Evolutionary conservation across 139 green algal genomes (phyloP).

Genomic region (Haematococcus lacustris): DNA sequence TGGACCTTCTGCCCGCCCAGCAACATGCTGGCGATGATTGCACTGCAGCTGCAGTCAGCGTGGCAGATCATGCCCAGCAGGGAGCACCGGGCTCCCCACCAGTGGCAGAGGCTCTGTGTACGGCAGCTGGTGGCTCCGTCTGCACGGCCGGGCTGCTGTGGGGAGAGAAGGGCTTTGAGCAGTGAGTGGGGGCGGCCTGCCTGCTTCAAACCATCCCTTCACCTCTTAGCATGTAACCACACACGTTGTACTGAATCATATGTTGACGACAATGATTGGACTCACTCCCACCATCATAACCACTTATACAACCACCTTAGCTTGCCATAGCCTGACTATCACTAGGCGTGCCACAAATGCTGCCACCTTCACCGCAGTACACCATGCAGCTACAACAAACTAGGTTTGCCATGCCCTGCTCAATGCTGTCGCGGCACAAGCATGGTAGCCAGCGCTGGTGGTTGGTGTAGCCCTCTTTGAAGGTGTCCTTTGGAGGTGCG

Average conservation of each 20-base stretch:
- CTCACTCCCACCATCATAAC: background rate
- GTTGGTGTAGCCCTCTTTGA: too few species aligned
- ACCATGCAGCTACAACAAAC: too few species aligned
- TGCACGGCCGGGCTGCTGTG: background rate
- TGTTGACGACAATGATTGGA: background rate
- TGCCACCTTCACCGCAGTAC: too few species aligned
- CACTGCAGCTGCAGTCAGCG: background rate
- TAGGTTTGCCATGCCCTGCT: too few species aligned
- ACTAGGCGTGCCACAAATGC: too few species aligned
- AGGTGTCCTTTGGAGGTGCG: too few species aligned
- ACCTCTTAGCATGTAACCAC: too few species aligned
- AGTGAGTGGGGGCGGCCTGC: too few species aligned
- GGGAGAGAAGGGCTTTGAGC: conserved; percentile 2
- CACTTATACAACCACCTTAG: background rate
- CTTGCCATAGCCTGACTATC: background rate
- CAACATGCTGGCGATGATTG: background rate
- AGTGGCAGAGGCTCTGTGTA: background rate
- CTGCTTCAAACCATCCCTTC: too few species aligned
- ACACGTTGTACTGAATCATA: background rate
- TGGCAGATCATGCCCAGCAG: background rate
- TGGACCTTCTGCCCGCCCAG: background rate
- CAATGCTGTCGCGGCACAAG: too few species aligned
- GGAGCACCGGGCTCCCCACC: too few species aligned
- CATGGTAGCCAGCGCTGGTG: too few species aligned
- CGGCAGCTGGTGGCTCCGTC: background rate